Conservation (phyloP, 2,329 filamentous ascomycete genomes). For the Neopestalotiopsis rosae region DNA sequence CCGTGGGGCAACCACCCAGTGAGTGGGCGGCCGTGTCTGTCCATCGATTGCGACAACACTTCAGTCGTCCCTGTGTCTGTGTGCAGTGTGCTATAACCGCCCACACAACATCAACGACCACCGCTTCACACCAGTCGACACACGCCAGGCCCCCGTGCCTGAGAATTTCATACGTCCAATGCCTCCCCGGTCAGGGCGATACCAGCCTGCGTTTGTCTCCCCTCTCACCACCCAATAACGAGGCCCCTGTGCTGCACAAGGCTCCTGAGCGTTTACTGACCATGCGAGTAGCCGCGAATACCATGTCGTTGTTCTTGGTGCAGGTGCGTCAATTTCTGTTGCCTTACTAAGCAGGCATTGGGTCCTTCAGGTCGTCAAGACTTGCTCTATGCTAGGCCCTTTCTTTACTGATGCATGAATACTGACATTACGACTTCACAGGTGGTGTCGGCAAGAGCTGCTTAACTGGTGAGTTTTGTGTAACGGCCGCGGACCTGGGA, state of each 20-base stretch:
- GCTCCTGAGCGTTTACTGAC: constrained; percentile 28
- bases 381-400: constrained; percentile 4
- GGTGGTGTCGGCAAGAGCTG: constrained; percentile 93
- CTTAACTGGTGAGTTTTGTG: constrained; percentile 71
- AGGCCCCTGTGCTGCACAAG: not conserved
- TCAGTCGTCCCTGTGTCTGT: not conserved
- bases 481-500: not conserved
- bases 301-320: constrained; percentile 81
- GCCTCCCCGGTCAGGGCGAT: constrained; percentile 34
- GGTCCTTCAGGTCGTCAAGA: constrained; percentile 12
- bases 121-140: not conserved
- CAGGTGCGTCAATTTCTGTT: constrained; percentile 59
- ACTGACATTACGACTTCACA: constrained; percentile 38
- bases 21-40: not conserved
- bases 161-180: constrained; percentile 24
- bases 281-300: constrained; percentile 69
- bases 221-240: constrained; percentile 1
- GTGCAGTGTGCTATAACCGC: not conserved
- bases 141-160: not conserved
- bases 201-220: constrained; percentile 37
- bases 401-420: constrained; percentile 24
- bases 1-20: not conserved
- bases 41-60: not conserved
- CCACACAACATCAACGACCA: not conserved
- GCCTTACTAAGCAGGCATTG: not conserved